phyloP scores from a whole-genome alignment of 23 red algal genomes.

The Gracilaria gracilis region DNA sequence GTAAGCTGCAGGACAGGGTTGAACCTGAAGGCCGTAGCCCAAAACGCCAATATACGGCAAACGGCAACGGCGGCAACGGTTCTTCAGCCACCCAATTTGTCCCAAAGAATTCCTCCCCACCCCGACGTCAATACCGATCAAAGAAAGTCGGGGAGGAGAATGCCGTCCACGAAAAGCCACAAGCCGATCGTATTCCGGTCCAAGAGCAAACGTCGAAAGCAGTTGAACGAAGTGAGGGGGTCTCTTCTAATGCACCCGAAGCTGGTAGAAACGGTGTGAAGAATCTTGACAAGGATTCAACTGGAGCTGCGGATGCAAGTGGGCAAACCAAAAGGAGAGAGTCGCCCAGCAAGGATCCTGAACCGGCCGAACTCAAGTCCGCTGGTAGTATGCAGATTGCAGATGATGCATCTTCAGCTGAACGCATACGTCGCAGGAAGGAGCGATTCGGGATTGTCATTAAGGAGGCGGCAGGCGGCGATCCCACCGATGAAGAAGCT shows the following conservation, averaged over 20 bases:
- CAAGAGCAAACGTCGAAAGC: neutral
- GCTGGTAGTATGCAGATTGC: neutral
- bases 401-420: neutral
- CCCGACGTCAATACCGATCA: neutral
- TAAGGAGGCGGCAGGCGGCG: neutral
- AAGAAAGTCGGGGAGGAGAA: neutral
- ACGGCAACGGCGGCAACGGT: neutral
- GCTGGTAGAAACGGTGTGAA: neutral
- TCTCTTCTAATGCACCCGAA: neutral
- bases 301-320: neutral
- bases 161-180: neutral
- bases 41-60: neutral
- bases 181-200: neutral
- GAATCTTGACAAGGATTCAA: neutral
- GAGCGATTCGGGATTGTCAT: slow-evolving; percentile 27
- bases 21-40: neutral
- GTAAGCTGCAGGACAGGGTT: neutral
- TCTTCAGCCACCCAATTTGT: neutral
- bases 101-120: neutral
- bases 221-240: too few relatives aligned
- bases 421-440: slow-evolving; percentile 25
- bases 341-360: neutral
- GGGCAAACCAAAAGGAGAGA: neutral
- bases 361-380: neutral
- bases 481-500: slow-evolving; percentile 33